Evolutionary conservation across 805 yeast species (phyloP).

Genomic region (Candida caryicola): DNA sequence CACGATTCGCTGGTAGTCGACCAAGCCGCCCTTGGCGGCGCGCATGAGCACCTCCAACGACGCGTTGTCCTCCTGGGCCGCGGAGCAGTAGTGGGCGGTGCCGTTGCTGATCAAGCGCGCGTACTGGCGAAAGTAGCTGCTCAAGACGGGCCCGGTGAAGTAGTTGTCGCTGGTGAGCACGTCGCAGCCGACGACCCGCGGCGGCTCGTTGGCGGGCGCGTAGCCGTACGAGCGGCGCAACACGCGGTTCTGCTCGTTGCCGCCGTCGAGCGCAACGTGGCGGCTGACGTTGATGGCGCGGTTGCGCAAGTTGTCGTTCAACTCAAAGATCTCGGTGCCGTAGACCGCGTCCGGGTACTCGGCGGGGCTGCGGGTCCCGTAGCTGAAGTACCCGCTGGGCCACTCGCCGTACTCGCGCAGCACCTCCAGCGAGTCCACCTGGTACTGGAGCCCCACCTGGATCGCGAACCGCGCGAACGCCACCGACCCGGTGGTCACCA

Average conservation of each 20-base stretch:
- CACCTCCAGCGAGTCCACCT: constrained; percentile 46
- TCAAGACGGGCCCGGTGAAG: constrained; percentile 53
- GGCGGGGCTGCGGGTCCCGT: constrained; percentile 48
- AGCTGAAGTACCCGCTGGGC: constrained; percentile 59
- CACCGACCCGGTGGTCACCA: constrained; percentile 57
- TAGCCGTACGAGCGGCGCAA: constrained; percentile 46
- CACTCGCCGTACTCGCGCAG: constrained; percentile 40
- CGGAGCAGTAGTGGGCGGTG: constrained; percentile 55
- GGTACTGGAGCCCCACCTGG: constrained; percentile 59
- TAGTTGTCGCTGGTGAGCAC: constrained; percentile 58
- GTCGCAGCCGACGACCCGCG: constrained; percentile 53
- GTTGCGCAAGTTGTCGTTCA: constrained; percentile 56
- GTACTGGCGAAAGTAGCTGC: constrained; percentile 48
- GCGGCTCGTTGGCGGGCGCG: constrained; percentile 49
- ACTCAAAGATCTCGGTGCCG: constrained; percentile 64
- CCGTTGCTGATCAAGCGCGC: constrained; percentile 54
- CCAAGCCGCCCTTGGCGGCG: constrained; percentile 50
- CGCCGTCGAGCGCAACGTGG: constrained; percentile 40
- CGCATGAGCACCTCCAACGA: constrained; percentile 57
- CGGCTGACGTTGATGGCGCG: constrained; percentile 53
- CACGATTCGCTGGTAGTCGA: constrained; percentile 55
- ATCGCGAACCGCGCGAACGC: constrained; percentile 60
- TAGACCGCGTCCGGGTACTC: constrained; percentile 53
- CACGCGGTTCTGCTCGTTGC: constrained; percentile 42
- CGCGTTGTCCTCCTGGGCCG: constrained; percentile 70